Percentiles rank a stretch among this genome's conserved stretches.
Conservation (phyloP, 148 eudicot species). For the Cornus suecica region DNA sequence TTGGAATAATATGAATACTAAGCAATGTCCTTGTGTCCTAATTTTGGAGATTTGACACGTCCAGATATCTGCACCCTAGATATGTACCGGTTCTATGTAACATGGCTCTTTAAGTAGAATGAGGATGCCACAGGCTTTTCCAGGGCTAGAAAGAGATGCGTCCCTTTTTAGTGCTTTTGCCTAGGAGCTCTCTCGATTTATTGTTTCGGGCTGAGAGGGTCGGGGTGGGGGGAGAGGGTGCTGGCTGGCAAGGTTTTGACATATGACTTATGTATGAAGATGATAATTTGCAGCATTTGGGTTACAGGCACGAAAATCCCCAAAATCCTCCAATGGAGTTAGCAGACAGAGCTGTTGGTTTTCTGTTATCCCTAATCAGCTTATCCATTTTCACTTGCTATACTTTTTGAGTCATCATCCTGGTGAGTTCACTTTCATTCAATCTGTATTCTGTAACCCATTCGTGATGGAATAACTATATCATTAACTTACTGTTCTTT, state of each 20-base stretch:
- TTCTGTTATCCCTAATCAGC: slow-evolving; percentile 59
- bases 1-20: too few relatives aligned
- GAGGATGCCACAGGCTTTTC: too few relatives aligned
- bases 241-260: background rate
- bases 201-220: too few relatives aligned
- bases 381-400: slow-evolving; percentile 82
- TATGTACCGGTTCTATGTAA: too few relatives aligned
- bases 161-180: too few relatives aligned
- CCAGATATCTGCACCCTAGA: too few relatives aligned
- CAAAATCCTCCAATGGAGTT: slow-evolving; percentile 52
- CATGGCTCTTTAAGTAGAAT: too few relatives aligned
- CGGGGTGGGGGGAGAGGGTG: too few relatives aligned
- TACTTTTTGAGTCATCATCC: slow-evolving; percentile 87
- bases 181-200: background rate
- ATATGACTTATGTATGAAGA: background rate
- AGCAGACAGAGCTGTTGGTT: slow-evolving; percentile 88
- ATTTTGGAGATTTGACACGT: too few relatives aligned
- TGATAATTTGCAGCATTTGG: background rate
- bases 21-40: too few relatives aligned
- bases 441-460: background rate
- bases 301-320: background rate
- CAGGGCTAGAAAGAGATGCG: background rate
- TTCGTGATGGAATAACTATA: slow-evolving; percentile 5
- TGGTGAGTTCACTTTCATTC: slow-evolving; percentile 47
- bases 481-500: slow-evolving; percentile 11